These are phyloP conservation scores for Auricularia cornea DNA, from an alignment of 768 basidiomycete species.

Conservation along the genomic window DNA sequence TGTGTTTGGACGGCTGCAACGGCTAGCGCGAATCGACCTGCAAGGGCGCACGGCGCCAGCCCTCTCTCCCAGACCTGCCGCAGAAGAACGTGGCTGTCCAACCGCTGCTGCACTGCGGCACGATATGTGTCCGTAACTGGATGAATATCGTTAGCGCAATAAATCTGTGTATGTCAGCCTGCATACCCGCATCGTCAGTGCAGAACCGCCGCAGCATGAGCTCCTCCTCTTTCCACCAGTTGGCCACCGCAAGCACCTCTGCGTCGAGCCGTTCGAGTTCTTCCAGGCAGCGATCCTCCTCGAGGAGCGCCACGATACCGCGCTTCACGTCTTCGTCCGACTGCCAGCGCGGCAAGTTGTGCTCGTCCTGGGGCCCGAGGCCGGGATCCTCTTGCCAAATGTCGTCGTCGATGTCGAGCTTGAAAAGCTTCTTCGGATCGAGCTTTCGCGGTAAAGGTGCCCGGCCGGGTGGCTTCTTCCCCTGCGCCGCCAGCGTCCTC, in stretches of 20 bases:
- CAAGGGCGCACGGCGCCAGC: background rate
- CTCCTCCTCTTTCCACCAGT: background rate
- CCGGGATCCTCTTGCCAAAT: constrained; percentile 4
- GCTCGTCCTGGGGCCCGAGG: background rate
- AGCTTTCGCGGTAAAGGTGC: background rate
- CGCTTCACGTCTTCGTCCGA: background rate
- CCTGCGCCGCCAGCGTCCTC: background rate
- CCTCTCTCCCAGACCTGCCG: background rate
- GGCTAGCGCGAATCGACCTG: background rate
- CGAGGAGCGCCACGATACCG: background rate
- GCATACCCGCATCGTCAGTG: background rate
- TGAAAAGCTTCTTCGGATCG: background rate
- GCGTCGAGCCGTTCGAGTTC: background rate
- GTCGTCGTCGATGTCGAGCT: background rate
- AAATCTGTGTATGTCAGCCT: background rate
- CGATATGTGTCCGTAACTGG: background rate
- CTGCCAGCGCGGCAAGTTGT: background rate
- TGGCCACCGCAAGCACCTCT: background rate
- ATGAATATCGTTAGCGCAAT: background rate
- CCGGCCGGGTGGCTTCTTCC: background rate
- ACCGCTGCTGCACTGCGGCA: background rate
- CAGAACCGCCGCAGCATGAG: background rate
- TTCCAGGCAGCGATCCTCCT: background rate
- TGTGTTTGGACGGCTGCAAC: background rate
- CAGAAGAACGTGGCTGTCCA: too few species aligned